Conservation (phyloP, 192 early-diverging fungal species). For the Lobosporangium transversale region DNA sequence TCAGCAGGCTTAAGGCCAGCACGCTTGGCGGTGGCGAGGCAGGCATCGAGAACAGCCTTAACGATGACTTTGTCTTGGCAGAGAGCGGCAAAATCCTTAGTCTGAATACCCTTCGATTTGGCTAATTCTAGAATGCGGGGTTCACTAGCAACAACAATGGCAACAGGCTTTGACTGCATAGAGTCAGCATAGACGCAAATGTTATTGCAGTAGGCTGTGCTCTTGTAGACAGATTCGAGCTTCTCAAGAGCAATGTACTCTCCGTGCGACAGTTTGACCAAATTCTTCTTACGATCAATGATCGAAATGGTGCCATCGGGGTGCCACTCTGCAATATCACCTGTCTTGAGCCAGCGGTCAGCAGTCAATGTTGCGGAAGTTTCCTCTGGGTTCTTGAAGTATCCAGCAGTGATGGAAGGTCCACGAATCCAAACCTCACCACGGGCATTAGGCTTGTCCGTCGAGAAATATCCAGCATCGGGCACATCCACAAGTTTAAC, state of each 20-base stretch:
- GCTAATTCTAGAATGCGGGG: conserved; percentile 60
- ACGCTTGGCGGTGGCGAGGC: conserved; percentile 66
- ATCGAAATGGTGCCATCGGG: conserved; percentile 80
- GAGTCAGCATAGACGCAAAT: conserved; percentile 83
- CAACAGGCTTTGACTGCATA: conserved; percentile 75
- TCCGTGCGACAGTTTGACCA: conserved; percentile 91
- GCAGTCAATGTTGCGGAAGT: conserved; percentile 74
- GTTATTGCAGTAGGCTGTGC: conserved; percentile 75
- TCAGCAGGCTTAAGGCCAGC: conserved; percentile 79
- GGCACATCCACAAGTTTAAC: conserved; percentile 83
- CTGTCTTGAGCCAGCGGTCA: conserved; percentile 91
- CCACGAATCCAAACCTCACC: conserved; percentile 92
- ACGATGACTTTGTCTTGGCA: conserved; percentile 65
- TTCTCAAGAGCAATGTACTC: conserved; percentile 97
- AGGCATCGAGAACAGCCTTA: conserved; percentile 56
- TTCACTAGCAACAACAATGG: conserved; percentile 77
- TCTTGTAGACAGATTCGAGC: conserved; percentile 91
- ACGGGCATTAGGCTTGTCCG: conserved; percentile 69
- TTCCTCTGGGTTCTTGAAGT: conserved; percentile 76
- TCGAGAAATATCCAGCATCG: conserved; percentile 67
- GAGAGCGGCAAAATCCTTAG: conserved; percentile 59
- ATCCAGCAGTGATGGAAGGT: conserved; percentile 79
- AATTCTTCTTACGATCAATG: conserved; percentile 94
- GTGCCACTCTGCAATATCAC: conserved; percentile 90
- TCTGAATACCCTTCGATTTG: conserved; percentile 52